Evolutionary conservation across 225 moss, liverwort and hornwort species (phyloP).

Genomic region (Thuidium tamariscinum): DNA sequence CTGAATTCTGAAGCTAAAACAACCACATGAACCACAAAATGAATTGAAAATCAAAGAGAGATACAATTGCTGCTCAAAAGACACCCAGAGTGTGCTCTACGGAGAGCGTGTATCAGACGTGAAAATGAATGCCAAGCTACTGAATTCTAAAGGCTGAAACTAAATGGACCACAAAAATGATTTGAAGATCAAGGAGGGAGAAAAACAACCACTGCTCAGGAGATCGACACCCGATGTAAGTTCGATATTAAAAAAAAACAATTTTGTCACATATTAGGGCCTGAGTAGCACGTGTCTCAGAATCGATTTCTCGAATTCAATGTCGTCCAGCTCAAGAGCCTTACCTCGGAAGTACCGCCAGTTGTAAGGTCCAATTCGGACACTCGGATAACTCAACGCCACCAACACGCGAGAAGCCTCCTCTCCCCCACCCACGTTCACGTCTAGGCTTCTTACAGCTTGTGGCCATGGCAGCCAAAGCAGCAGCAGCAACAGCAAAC

Average conservation of each 20-base stretch:
- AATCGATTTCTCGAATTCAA: not conserved
- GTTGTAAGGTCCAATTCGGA: conserved; percentile 30
- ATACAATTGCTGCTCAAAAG: not conserved
- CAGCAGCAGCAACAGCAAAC: not conserved
- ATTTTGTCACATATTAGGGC: too few relatives aligned
- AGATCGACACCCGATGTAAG: not conserved
- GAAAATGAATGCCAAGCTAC: not conserved
- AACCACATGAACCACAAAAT: not conserved
- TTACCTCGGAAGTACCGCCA: conserved; percentile 55
- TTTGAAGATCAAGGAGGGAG: not conserved
- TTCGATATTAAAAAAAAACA: not conserved
- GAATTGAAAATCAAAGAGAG: not conserved
- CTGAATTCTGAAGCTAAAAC: not conserved
- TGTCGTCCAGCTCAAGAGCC: not conserved
- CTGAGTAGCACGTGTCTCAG: not conserved
- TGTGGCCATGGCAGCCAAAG: not conserved
- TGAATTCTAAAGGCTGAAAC: not conserved
- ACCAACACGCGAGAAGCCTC: conserved; percentile 1
- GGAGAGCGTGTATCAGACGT: not conserved
- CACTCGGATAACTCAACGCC: conserved; percentile 25
- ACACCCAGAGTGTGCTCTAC: not conserved
- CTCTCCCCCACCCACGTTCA: not conserved
- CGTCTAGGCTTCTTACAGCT: not conserved
- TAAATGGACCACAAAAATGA: not conserved
- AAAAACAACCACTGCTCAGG: not conserved